Conservation (phyloP, 1,139 yeast species). For the Protomyces gravidus region DNA sequence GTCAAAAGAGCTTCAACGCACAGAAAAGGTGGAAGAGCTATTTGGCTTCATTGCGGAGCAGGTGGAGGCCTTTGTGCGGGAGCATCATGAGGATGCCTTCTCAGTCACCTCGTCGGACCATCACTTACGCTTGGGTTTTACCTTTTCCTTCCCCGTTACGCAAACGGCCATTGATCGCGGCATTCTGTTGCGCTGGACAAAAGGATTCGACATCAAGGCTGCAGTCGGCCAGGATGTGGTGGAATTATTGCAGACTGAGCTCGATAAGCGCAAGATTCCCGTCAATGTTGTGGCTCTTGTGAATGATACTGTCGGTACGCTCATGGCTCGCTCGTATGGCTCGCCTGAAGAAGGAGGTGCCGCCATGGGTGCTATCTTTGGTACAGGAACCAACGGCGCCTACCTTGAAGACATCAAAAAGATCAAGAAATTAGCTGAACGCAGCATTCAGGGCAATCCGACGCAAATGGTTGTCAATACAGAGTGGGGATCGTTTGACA, state of each 20-base stretch:
- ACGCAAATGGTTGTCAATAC: constrained; percentile 75
- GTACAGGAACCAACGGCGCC: constrained; percentile 96
- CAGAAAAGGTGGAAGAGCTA: constrained; percentile 52
- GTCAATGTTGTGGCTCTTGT: constrained; percentile 83
- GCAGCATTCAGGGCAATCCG: constrained; percentile 42
- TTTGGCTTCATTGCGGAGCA: constrained; percentile 71
- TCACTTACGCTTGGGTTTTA: constrained; percentile 72
- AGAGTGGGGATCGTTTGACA: constrained; percentile 97
- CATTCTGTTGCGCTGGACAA: constrained; percentile 85
- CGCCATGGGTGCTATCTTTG: constrained; percentile 81
- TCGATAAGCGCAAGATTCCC: constrained; percentile 56
- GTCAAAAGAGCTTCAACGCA: constrained; percentile 68
- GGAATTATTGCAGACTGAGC: constrained; percentile 59
- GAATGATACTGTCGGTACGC: constrained; percentile 91
- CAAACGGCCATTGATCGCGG: constrained; percentile 78
- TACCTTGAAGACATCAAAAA: constrained; percentile 69
- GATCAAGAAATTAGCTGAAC: constrained; percentile 59
- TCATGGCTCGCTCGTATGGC: constrained; percentile 81
- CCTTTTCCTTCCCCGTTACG: constrained; percentile 85
- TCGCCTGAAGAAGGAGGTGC: constrained; percentile 61
- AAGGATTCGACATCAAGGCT: constrained; percentile 82
- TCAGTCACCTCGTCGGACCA: constrained; percentile 36
- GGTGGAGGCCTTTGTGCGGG: constrained; percentile 56
- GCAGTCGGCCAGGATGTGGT: constrained; percentile 81
- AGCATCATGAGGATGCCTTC: constrained; percentile 55